Evolutionary conservation across 352 stramenopile genomes (phyloP).

Genomic region (Globisporangium sylvaticum): DNA sequence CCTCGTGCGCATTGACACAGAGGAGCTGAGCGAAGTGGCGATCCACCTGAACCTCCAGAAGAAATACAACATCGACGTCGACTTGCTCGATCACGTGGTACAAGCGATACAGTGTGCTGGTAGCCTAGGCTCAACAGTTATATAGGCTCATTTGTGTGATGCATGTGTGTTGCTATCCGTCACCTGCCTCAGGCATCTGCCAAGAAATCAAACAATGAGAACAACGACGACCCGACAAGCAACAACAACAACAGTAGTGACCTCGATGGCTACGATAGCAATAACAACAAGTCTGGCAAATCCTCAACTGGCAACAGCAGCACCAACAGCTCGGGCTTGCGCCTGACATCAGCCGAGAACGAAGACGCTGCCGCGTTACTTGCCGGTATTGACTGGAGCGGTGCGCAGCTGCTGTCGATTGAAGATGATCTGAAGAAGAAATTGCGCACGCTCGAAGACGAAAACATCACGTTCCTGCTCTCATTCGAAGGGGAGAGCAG

Average conservation of each 20-base stretch:
- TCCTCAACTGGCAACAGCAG: conserved; percentile 1
- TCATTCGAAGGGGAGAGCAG: conserved; percentile 43
- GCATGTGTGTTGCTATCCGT: background rate
- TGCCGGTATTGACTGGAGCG: conserved; percentile 52
- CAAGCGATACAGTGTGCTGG: background rate
- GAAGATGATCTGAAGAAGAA: conserved; percentile 55
- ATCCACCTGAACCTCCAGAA: conserved; percentile 49
- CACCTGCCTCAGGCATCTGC: conserved; percentile 19
- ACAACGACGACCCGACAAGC: conserved; percentile 5
- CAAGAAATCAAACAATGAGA: conserved; percentile 27
- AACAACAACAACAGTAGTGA: conserved; percentile 1
- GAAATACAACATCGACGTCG: conserved; percentile 60
- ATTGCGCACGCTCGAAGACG: conserved; percentile 56
- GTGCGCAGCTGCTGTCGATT: conserved; percentile 42
- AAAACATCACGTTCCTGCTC: conserved; percentile 73
- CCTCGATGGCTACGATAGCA: conserved; percentile 16
- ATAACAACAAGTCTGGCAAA: background rate
- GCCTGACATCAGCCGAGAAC: conserved; percentile 52
- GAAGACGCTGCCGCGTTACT: conserved; percentile 50
- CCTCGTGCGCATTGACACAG: conserved; percentile 48
- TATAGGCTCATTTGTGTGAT: background rate
- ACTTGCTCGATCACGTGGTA: conserved; percentile 54
- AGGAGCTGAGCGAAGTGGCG: conserved; percentile 57
- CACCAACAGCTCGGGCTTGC: conserved; percentile 22
- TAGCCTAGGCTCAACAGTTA: background rate